A percentile compares a stretch with the other conserved stretches of the same genome.
These are phyloP conservation scores for Annona squamosa DNA, from an alignment of 164 flowering plant species.

Conservation along the genomic window DNA sequence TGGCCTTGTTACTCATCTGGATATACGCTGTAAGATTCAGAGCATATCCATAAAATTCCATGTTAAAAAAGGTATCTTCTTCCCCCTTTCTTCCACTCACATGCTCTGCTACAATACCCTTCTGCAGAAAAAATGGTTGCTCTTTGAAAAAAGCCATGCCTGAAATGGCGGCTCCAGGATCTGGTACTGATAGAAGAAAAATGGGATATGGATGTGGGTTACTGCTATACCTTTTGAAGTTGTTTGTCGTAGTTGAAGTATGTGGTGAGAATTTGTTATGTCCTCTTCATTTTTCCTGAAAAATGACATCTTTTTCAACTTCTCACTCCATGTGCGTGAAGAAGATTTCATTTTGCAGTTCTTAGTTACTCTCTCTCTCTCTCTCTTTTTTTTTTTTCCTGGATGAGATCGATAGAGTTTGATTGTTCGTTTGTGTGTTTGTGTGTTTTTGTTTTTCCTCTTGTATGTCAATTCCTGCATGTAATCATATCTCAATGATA, in stretches of 20 bases:
- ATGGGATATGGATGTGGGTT: not conserved
- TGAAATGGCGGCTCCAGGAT: not conserved
- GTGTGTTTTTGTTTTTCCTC: not conserved
- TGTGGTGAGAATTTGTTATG: not conserved
- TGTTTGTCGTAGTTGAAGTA: too few species aligned
- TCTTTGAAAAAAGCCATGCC: not conserved
- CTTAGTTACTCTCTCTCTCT: too few species aligned
- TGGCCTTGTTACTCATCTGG: not conserved
- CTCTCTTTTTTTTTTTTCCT: not conserved
- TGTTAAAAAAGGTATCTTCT: not conserved
- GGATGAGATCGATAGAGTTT: not conserved
- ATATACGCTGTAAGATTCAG: not conserved
- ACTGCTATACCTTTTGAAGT: not conserved
- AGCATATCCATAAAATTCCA: not conserved
- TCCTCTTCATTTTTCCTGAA: not conserved
- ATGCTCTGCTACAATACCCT: not conserved
- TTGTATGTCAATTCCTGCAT: not conserved
- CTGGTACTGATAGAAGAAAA: not conserved
- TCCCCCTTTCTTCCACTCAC: not conserved
- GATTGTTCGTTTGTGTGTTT: too few species aligned
- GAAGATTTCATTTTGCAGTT: not conserved
- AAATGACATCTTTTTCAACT: not conserved
- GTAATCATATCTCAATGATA: not conserved
- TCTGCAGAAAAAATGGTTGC: not conserved
- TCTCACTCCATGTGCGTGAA: not conserved